These are phyloP conservation scores for Fusarium sulawesiense DNA, from an alignment of 2,329 filamentous ascomycete genomes.

Conservation along the genomic window DNA sequence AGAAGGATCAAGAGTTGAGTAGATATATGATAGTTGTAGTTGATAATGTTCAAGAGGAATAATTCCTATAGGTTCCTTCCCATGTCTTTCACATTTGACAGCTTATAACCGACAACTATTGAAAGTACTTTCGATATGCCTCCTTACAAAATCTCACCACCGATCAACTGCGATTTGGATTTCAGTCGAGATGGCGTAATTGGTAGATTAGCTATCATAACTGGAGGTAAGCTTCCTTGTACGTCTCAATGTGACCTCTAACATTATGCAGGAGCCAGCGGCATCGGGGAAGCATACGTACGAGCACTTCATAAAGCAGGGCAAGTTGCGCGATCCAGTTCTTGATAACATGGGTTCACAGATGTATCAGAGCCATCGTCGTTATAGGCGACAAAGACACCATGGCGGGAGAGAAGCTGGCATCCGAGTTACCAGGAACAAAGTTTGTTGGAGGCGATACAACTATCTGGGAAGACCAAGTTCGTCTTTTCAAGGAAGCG, in stretches of 20 bases:
- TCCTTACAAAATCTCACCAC: accelerated
- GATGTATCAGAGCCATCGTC: neutral
- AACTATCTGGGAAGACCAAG: neutral
- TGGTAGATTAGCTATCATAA: neutral
- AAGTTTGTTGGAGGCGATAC: neutral
- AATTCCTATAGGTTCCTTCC: no score
- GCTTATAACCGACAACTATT: accelerated
- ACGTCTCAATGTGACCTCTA: neutral
- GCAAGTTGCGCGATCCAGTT: neutral
- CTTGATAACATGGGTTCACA: accelerated
- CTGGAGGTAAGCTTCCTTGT: neutral
- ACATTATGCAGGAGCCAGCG: neutral
- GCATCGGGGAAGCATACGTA: slow-evolving; percentile 7
- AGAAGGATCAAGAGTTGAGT: accelerated
- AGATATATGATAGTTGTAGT: neutral
- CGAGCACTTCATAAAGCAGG: neutral
- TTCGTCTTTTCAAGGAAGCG: neutral
- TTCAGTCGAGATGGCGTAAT: neutral
- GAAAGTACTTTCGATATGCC: neutral
- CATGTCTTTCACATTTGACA: neutral
- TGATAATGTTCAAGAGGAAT: no score
- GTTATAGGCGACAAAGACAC: neutral
- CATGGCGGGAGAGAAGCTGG: neutral
- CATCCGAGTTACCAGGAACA: accelerated
- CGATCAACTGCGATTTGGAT: neutral